phyloP scores from a whole-genome alignment of 1,139 yeast genomes.

The Martiniozyma asiatica region DNA sequence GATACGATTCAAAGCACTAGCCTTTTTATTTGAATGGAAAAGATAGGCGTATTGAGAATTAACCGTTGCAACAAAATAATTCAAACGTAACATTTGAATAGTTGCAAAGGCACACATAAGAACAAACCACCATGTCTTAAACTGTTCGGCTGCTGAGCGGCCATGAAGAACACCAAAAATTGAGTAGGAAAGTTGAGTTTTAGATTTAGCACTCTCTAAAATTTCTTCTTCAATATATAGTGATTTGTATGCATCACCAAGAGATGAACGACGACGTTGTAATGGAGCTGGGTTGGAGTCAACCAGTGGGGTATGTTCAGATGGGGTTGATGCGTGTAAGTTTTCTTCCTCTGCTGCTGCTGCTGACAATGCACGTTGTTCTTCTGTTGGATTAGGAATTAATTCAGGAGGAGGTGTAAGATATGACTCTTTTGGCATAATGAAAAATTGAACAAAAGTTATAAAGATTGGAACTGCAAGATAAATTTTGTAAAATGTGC shows the following conservation, averaged over 20 bases:
- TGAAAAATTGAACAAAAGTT: constrained; percentile 32
- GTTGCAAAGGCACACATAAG: constrained; percentile 45
- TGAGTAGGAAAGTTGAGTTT: constrained; percentile 29
- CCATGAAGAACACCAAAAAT: constrained; percentile 54
- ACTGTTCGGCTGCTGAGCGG: constrained; percentile 34
- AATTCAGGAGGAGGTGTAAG: constrained; percentile 23
- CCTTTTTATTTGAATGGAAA: constrained; percentile 30
- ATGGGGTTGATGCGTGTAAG: constrained; percentile 12
- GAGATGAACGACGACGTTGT: constrained; percentile 20
- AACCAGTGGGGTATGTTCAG: constrained; percentile 25
- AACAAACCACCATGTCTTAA: constrained; percentile 41
- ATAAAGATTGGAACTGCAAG: constrained; percentile 41
- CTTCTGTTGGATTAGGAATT: constrained; percentile 20
- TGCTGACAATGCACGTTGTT: constrained; percentile 16
- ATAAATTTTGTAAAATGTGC: constrained; percentile 34
- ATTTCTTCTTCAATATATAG: constrained; percentile 24
- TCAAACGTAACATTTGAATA: constrained; percentile 51
- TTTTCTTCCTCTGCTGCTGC: constrained; percentile 17
- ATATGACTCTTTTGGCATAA: constrained; percentile 44
- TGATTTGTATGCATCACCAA: constrained; percentile 25
- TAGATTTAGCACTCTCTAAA: constrained; percentile 14
- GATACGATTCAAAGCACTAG: constrained; percentile 38
- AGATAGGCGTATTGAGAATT: constrained; percentile 42
- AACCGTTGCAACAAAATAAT: constrained; percentile 51
- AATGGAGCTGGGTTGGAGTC: constrained; percentile 3